Base-by-base conservation (phyloP, 2,329 filamentous ascomycete genomes). In the Chrysoporthe cubensis region DNA sequence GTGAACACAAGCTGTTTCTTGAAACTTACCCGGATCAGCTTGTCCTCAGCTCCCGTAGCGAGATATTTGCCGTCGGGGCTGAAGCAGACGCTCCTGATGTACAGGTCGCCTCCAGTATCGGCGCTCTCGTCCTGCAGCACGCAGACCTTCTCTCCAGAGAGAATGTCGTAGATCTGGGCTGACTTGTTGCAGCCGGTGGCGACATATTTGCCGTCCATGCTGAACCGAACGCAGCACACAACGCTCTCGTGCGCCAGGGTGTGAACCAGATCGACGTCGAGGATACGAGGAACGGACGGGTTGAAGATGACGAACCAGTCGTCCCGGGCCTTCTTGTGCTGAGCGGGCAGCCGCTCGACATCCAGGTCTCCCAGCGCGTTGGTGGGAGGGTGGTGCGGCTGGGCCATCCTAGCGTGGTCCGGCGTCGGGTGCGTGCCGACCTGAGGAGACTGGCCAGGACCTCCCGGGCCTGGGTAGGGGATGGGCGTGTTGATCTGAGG, bases 221-320 rank as follows among this genome's bases (percentile, higher is more conserved):
- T 98, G 84, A 99, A 99, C 68, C 96, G 88, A 46, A 99, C 96
- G 78, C 96, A 99, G 85, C 96, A 99, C 0, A 99, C 96, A 3
- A 99, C 96, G 74, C 95, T 98, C 77, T 97, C 93, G 76, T 99
- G 96, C 69, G 89, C 88, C 64, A 99, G 86, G 66, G 94, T 97
- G 81, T 98, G 96, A 60, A 97, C 91, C 50, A 99, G 86, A 72
- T 97, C 94, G 65, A 99, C 94, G 76, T 99, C 96, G 63, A 99
- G 84, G 63, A 94, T 89, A 68, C 96, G 93, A 71, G 92, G 93
- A 48, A 97, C 91, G 67, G 91, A 88, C 57, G 95, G 94, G 80
- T 99, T 97, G 86, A 97, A 99, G 72, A 98, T 92, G 57, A 93
- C 95, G 77, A 96, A 97, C 96, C 96, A 99, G 78, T 98, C 96